phyloP scores from a whole-genome alignment of 1,284 basidiomycete genomes.

The Irpex rosettiformis region DNA sequence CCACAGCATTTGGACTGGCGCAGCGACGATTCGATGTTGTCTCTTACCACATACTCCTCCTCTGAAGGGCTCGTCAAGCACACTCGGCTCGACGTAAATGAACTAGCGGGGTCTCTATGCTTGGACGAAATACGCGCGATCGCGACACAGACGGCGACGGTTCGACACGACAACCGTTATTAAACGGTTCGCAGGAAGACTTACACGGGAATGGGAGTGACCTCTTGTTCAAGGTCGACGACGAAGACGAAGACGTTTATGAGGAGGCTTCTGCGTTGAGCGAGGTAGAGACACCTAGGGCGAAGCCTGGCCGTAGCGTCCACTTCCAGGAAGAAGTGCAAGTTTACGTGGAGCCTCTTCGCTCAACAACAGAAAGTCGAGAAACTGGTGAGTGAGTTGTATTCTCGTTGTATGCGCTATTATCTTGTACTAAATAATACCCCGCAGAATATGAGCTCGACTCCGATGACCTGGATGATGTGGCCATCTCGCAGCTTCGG shows the following conservation, averaged over 20 bases:
- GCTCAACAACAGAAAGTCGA: constrained; percentile 68
- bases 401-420: not conserved
- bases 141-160: constrained; percentile 30
- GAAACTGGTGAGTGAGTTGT: constrained; percentile 63
- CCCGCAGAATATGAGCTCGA: constrained; percentile 79
- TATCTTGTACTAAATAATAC: constrained; percentile 10
- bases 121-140: constrained; percentile 32
- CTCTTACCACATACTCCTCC: not conserved
- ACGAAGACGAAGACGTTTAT: constrained; percentile 27
- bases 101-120: constrained; percentile 20
- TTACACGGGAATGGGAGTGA: constrained; percentile 20
- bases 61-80: not conserved
- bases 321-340: constrained; percentile 66
- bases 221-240: constrained; percentile 30
- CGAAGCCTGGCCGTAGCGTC: constrained; percentile 35
- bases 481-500: constrained; percentile 38
- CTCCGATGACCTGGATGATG: constrained; percentile 69
- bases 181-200: constrained; percentile 40
- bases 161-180: constrained; percentile 53
- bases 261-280: constrained; percentile 27
- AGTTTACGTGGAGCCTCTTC: constrained; percentile 60
- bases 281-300: constrained; percentile 11
- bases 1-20: not conserved
- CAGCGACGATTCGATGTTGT: not conserved
- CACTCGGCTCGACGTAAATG: not conserved